Conservation (phyloP, 768 basidiomycete species). For the Phaeotremella fagi region DNA sequence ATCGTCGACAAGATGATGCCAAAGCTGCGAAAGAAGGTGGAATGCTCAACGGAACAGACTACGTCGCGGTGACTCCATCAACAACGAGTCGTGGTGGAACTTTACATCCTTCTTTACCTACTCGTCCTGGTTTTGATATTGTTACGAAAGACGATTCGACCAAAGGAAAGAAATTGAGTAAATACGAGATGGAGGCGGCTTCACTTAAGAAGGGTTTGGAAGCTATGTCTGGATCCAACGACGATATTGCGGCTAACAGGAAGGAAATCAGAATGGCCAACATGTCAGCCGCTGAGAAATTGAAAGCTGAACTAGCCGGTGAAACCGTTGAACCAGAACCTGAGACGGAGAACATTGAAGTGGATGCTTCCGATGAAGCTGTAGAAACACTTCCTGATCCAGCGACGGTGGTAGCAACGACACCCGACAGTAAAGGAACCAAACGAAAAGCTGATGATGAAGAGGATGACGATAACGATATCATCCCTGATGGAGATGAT, state of each 20-base stretch:
- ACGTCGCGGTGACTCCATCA: slow-evolving; percentile 42
- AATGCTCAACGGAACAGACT: slow-evolving; percentile 45
- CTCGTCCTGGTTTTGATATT: slow-evolving; percentile 56
- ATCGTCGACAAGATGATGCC: slow-evolving; percentile 50
- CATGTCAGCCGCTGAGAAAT: slow-evolving; percentile 87
- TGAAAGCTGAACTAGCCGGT: slow-evolving; percentile 77
- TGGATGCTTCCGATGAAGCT: slow-evolving; percentile 23
- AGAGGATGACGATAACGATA: slow-evolving; percentile 51
- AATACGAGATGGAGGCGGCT: slow-evolving; percentile 18
- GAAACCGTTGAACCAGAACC: slow-evolving; percentile 9
- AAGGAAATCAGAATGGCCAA: slow-evolving; percentile 91
- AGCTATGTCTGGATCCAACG: slow-evolving; percentile 70
- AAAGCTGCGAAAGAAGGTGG: slow-evolving; percentile 13
- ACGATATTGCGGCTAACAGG: slow-evolving; percentile 80
- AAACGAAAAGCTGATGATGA: slow-evolving; percentile 46
- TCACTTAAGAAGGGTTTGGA: slow-evolving; percentile 24
- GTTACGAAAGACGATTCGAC: slow-evolving; percentile 23
- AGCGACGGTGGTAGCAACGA: slow-evolving; percentile 12
- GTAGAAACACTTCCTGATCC: slow-evolving; percentile 12
- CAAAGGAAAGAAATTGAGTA: slow-evolving; percentile 14
- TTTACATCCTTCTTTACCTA: slow-evolving; percentile 60
- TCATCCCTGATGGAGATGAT: slow-evolving; percentile 39
- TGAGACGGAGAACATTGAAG: slow-evolving; percentile 10
- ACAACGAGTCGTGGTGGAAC: slow-evolving; percentile 28
- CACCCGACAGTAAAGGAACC: slow-evolving; percentile 53